Base-by-base conservation (phyloP, 208 protist species). In the Willaertia magna region DNA sequence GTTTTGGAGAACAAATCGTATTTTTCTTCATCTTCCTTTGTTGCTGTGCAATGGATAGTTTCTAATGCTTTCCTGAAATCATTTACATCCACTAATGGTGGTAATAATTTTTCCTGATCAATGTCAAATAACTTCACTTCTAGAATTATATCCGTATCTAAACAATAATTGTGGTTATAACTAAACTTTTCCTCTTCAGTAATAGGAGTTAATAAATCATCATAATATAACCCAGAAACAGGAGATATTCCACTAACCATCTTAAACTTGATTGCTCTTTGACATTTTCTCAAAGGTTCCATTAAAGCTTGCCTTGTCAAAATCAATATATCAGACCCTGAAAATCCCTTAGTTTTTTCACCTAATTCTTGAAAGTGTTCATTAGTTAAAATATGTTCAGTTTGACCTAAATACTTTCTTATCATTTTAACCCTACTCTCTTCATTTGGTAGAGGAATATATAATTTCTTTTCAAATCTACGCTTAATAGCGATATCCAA, bases 201-300 rank as follows among this genome's bases (percentile, higher is more conserved):
- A 90, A 96, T 98, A 12, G 97, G 97, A 49, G 94, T 92, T 49
- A 97, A 85, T 18, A 91, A 87, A 74, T 95, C 94, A 84, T 94
- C 92, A 0, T 92, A 87, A 2, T 89, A 92, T 59, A 89, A 88
- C 2, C 88, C 92, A 0, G 94, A 93, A 87, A 96, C 92, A 26
- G 91, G 92, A 67, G 92, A 92, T 30, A 92, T 94, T 22, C 92
- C 95, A 4, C 61, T 84, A 6, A 97, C 94, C 82, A 87, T 87
- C 90, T 98, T 98, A 90, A 99, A 99, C 88, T 99, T 96, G 12
- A 96, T 99, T 4, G 98, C 96, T 42, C 91, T 90, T 90, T 99
- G 96, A 47, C 98, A 88, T 12, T 92, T 94, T 20, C 98, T 91
- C 59, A 99, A 91, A 43, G 97, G 97, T 90, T 97, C 93, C 96